phyloP scores from a whole-genome alignment of 768 basidiomycete species.

The Suillus cothurnatus region DNA sequence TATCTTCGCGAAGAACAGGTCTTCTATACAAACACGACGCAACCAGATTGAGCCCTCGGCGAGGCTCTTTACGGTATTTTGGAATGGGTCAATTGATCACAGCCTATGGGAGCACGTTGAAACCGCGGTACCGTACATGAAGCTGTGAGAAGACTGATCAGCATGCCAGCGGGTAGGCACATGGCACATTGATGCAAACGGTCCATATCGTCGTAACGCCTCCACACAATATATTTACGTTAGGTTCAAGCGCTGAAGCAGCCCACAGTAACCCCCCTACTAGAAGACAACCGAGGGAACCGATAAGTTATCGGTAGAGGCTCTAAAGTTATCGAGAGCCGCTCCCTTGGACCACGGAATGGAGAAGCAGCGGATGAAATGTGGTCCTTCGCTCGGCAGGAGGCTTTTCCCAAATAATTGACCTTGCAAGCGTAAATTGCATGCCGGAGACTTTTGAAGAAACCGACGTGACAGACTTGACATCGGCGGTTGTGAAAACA shows the following conservation, averaged over 20 bases:
- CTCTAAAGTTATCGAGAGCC: neutral
- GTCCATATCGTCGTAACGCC: too few species aligned
- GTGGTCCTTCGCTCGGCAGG: neutral
- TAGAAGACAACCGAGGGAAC: neutral
- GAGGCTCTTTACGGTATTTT: neutral
- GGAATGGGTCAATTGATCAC: neutral
- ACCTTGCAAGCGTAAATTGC: neutral
- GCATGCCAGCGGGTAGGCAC: neutral
- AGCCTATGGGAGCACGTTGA: neutral
- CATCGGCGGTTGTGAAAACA: neutral
- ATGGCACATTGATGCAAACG: too few species aligned
- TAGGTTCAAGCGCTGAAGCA: neutral
- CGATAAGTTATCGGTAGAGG: neutral
- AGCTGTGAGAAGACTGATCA: neutral
- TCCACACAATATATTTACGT: neutral
- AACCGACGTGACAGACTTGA: constrained; percentile 2
- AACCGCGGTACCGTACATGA: neutral
- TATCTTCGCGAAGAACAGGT: neutral
- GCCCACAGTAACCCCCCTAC: too few species aligned
- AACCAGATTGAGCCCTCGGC: neutral
- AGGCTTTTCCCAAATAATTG: neutral
- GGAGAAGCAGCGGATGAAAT: neutral
- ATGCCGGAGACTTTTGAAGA: constrained; percentile 4
- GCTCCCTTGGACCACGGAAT: neutral
- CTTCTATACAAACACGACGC: neutral